Conservation (phyloP, 2,329 filamentous ascomycete species). For the Neofusicoccum laricinum region DNA sequence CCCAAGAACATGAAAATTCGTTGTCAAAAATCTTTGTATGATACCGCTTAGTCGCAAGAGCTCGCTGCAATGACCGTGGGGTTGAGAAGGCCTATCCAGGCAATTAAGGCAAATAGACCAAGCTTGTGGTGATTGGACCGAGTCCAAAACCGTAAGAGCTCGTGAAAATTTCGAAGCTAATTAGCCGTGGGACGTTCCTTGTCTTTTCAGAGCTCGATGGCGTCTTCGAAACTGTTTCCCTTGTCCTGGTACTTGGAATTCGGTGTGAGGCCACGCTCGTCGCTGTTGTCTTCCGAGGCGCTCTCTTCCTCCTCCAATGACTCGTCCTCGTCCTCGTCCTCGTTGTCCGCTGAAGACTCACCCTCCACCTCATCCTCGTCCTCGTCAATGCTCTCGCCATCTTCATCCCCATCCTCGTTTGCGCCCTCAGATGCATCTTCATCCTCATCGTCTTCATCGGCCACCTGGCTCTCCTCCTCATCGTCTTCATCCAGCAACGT, state of each 20-base stretch:
- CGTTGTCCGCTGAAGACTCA: neutral
- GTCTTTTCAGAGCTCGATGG: constrained; percentile 12
- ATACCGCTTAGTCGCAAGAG: neutral
- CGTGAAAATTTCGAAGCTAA: neutral
- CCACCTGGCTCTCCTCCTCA: neutral
- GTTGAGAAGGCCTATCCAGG: too few species aligned
- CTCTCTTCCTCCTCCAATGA: neutral
- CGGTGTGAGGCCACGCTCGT: neutral
- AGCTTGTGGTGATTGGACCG: neutral
- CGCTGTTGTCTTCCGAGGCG: neutral
- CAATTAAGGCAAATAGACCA: neutral
- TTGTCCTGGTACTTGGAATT: neutral
- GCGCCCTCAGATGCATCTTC: neutral
- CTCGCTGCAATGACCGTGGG: neutral
- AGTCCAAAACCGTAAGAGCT: neutral
- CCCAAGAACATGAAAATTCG: neutral
- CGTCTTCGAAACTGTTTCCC: constrained; percentile 16
- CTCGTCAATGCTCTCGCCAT: neutral
- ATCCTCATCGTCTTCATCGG: neutral
- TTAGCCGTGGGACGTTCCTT: neutral
- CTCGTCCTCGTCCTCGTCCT: neutral
- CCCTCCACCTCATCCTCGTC: neutral
- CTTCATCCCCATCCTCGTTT: neutral
- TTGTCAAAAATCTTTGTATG: neutral
- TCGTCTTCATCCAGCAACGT: neutral